A percentile compares a stretch with the other conserved stretches of the same genome.
Conservation (phyloP, 352 stramenopile species). For the Phytophthora cactorum region DNA sequence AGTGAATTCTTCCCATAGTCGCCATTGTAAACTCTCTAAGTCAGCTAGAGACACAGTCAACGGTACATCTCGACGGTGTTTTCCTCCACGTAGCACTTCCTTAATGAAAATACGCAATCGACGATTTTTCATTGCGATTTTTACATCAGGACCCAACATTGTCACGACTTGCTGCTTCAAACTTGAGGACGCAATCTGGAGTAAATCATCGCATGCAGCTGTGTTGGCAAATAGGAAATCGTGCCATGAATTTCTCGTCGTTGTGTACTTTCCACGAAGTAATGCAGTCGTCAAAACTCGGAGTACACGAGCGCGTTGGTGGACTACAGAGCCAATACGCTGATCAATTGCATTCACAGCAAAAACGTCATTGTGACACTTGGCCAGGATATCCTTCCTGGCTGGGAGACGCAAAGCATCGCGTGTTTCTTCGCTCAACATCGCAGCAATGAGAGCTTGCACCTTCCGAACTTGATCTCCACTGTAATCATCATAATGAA, state of each 20-base stretch:
- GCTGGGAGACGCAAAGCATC: conserved; percentile 10
- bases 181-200: conserved; percentile 34
- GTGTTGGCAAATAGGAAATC: conserved; percentile 25
- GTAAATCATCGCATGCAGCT: conserved; percentile 25
- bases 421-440: conserved; percentile 26
- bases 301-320: conserved; percentile 32
- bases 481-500: conserved; percentile 14
- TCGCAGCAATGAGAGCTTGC: conserved; percentile 14
- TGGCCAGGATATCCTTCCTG: conserved; percentile 23
- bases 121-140: conserved; percentile 43
- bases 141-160: conserved; percentile 37
- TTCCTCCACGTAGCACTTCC: conserved; percentile 16
- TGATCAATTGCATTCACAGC: conserved; percentile 14
- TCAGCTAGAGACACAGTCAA: conserved; percentile 23
- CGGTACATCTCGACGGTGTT: not conserved
- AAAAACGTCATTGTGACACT: conserved; percentile 25
- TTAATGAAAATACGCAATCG: conserved; percentile 34
- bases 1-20: conserved; percentile 31
- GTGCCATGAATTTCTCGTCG: conserved; percentile 16
- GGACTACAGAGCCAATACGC: conserved; percentile 12
- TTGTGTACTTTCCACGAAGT: conserved; percentile 20
- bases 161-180: conserved; percentile 15
- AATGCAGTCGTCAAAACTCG: conserved; percentile 32
- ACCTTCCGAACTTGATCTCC: conserved; percentile 5
- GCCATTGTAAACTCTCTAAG: conserved; percentile 46